Evolutionary conservation across 2,329 filamentous ascomycete genomes (phyloP).

Genomic region (Aspergillus novoparasiticus): DNA sequence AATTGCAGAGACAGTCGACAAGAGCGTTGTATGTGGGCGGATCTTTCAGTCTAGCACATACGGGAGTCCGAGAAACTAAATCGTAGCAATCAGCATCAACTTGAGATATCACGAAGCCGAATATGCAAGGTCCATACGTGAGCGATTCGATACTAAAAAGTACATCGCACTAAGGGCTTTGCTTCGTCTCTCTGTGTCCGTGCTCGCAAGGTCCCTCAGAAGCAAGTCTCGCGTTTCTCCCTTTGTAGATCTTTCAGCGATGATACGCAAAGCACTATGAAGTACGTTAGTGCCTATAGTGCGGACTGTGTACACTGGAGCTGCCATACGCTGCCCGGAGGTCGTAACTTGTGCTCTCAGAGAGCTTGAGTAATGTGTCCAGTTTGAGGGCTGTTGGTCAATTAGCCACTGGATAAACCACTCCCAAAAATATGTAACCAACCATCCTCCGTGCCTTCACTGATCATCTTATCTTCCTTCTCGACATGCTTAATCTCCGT

Average conservation of each 20-base stretch:
- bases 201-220: slow-evolving; percentile 44
- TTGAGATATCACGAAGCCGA: not conserved
- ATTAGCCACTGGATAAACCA: slow-evolving; percentile 19
- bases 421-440: slow-evolving; percentile 10
- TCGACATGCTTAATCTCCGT: slow-evolving; percentile 66
- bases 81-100: slow-evolving; percentile 6
- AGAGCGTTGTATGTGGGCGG: slow-evolving; percentile 41
- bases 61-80: slow-evolving; percentile 40
- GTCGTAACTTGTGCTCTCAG: slow-evolving; percentile 71
- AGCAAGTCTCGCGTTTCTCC: slow-evolving; percentile 43
- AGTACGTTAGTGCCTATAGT: slow-evolving; percentile 35
- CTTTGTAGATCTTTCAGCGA: slow-evolving; percentile 48
- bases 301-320: not conserved
- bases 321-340: slow-evolving; percentile 66
- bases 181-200: slow-evolving; percentile 37
- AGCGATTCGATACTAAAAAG: slow-evolving; percentile 45
- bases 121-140: slow-evolving; percentile 32
- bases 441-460: slow-evolving; percentile 73
- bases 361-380: slow-evolving; percentile 67
- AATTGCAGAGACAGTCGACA: slow-evolving; percentile 45
- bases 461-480: slow-evolving; percentile 72
- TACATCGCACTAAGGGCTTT: slow-evolving; percentile 47
- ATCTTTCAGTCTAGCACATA: slow-evolving; percentile 38
- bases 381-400: slow-evolving; percentile 57
- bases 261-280: slow-evolving; percentile 47